phyloP scores from a whole-genome alignment of 2,329 filamentous ascomycete genomes.

The Xylariaceae sp. region DNA sequence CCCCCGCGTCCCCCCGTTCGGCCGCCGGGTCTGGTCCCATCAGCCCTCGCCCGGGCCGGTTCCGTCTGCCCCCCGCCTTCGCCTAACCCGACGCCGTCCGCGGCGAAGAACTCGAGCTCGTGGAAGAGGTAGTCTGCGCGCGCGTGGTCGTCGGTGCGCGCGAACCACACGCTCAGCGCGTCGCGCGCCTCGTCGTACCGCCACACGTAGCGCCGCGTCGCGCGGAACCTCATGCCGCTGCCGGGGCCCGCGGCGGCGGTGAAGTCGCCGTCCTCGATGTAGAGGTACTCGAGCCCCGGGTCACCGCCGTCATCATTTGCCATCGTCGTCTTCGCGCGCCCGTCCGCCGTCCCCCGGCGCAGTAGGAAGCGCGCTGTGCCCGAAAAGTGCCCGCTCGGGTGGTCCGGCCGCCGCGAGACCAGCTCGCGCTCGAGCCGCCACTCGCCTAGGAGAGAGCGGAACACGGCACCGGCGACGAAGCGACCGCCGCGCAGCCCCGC shows the following conservation, averaged over 20 bases:
- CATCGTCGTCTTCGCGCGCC: slow-evolving; percentile 21
- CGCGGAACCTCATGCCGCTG: slow-evolving; percentile 48
- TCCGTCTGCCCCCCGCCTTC: no score
- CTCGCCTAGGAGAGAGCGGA: slow-evolving; percentile 60
- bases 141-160: slow-evolving; percentile 52
- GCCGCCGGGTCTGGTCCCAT: no score
- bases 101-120: slow-evolving; percentile 51
- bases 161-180: slow-evolving; percentile 65
- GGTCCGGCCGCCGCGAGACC: slow-evolving; percentile 42
- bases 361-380: slow-evolving; percentile 60
- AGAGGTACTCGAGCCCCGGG: slow-evolving; percentile 52
- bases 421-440: slow-evolving; percentile 59
- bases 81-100: no score
- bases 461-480: slow-evolving; percentile 60
- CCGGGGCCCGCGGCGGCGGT: no score
- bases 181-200: slow-evolving; percentile 57
- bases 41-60: background rate
- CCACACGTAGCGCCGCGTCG: slow-evolving; percentile 63
- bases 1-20: slow-evolving; percentile 6
- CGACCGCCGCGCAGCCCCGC: slow-evolving; percentile 34
- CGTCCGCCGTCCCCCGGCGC: slow-evolving; percentile 49
- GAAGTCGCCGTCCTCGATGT: slow-evolving; percentile 61
- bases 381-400: slow-evolving; percentile 57
- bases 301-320: slow-evolving; percentile 8
- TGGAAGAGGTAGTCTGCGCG: slow-evolving; percentile 70